A percentile compares a stretch with the other conserved stretches of the same genome.
These are phyloP conservation scores for Salix suchowensis DNA, from an alignment of 345 rosid species.

Conservation along the genomic window DNA sequence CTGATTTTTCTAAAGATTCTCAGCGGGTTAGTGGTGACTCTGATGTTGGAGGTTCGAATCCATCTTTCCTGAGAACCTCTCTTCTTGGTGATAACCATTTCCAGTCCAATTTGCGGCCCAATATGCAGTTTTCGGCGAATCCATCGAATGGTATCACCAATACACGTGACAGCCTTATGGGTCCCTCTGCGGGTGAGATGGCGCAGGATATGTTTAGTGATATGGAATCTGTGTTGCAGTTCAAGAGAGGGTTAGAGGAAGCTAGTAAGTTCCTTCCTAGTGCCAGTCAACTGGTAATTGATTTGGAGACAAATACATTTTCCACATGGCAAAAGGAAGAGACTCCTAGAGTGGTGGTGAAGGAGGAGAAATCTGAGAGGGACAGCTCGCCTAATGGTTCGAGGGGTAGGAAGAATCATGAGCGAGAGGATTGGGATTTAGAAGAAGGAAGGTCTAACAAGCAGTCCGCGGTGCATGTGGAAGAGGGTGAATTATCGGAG, in stretches of 20 bases:
- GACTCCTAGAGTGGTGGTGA: slow-evolving; percentile 18
- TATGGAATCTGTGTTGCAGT: slow-evolving; percentile 54
- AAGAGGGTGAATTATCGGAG: slow-evolving; percentile 59
- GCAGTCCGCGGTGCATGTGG: slow-evolving; percentile 43
- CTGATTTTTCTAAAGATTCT: background rate
- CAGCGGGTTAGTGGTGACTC: background rate
- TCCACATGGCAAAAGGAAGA: slow-evolving; percentile 6
- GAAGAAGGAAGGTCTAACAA: slow-evolving; percentile 56
- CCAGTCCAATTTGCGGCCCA: slow-evolving; percentile 11
- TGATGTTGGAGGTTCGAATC: slow-evolving; percentile 8
- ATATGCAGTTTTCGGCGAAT: slow-evolving; percentile 12
- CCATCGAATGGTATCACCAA: slow-evolving; percentile 14
- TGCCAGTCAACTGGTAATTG: slow-evolving; percentile 36
- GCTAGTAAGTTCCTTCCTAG: slow-evolving; percentile 85
- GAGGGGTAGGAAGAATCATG: slow-evolving; percentile 52
- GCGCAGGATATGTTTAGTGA: slow-evolving; percentile 53
- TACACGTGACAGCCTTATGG: slow-evolving; percentile 17
- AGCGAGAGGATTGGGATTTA: slow-evolving; percentile 41
- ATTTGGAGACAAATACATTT: slow-evolving; percentile 21
- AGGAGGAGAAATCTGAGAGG: slow-evolving; percentile 26
- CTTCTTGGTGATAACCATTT: slow-evolving; percentile 9
- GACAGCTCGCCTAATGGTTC: slow-evolving; percentile 23
- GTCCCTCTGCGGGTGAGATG: slow-evolving; percentile 29
- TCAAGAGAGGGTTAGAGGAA: slow-evolving; percentile 72
- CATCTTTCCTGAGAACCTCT: slow-evolving; percentile 5